These are phyloP conservation scores for Cordyceps pruinosa DNA, from an alignment of 2,329 filamentous ascomycete genomes.

Conservation along the genomic window DNA sequence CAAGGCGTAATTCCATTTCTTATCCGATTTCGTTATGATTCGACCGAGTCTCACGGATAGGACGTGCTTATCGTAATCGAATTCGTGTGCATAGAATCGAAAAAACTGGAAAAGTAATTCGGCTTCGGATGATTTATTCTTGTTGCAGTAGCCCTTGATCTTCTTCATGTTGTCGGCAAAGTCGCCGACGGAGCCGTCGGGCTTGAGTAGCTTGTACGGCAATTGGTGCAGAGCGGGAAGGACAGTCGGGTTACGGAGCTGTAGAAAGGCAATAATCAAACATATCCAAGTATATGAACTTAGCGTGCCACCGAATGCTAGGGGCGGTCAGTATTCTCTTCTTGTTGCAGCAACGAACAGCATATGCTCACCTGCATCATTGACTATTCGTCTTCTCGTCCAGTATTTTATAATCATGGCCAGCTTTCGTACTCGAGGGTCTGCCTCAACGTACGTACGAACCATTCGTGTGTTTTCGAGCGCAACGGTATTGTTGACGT, in stretches of 20 bases:
- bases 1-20: slow-evolving; percentile 74
- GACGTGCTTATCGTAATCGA: slow-evolving; percentile 79
- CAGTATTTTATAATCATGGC: slow-evolving; percentile 98
- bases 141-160: slow-evolving; percentile 64
- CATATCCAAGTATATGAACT: slow-evolving; percentile 99
- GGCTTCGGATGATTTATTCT: slow-evolving; percentile 76
- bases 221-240: slow-evolving; percentile 77
- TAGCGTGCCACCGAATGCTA: slow-evolving; percentile 85
- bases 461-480: slow-evolving; percentile 98
- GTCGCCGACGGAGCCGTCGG: slow-evolving; percentile 61
- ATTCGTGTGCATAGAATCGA: slow-evolving; percentile 85
- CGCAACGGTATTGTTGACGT: slow-evolving; percentile 94
- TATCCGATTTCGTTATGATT: slow-evolving; percentile 72
- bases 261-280: slow-evolving; percentile 92
- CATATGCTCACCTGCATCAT: slow-evolving; percentile 78
- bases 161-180: slow-evolving; percentile 84
- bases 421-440: slow-evolving; percentile 80
- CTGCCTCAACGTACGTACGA: slow-evolving; percentile 89
- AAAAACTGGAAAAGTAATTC: slow-evolving; percentile 94
- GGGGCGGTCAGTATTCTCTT: slow-evolving; percentile 16
- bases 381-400: slow-evolving; percentile 87
- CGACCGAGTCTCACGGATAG: slow-evolving; percentile 80
- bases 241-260: slow-evolving; percentile 76
- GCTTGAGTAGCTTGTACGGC: slow-evolving; percentile 38
- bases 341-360: neutral